These are phyloP conservation scores for Triticum turgidum DNA, from an alignment of 176 grass and related monocot genomes.

Conservation along the genomic window DNA sequence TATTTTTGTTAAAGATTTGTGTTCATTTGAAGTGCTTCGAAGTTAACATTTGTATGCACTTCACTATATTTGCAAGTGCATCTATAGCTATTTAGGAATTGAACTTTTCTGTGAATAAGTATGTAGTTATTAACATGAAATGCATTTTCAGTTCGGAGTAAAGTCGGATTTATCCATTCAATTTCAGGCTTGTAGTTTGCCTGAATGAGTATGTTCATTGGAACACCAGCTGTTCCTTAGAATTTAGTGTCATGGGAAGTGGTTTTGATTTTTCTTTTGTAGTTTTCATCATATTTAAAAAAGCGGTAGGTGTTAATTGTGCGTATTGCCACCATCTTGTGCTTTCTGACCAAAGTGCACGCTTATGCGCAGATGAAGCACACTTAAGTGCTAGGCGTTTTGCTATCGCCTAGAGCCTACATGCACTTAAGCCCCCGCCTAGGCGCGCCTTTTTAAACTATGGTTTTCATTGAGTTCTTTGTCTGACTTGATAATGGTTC, in stretches of 20 bases:
- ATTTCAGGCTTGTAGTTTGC: background rate
- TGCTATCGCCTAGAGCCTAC: too few relatives aligned
- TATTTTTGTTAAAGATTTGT: background rate
- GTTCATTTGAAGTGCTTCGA: background rate
- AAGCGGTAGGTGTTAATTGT: too few relatives aligned
- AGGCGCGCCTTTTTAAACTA: too few relatives aligned
- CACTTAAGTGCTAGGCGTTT: too few relatives aligned
- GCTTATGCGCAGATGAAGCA: too few relatives aligned
- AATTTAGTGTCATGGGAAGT: background rate
- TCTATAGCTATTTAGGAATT: background rate
- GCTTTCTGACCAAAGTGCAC: too few relatives aligned
- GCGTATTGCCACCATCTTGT: too few relatives aligned
- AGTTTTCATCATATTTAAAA: too few relatives aligned
- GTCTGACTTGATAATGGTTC: background rate
- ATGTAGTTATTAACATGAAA: background rate
- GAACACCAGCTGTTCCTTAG: background rate
- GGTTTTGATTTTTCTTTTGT: background rate
- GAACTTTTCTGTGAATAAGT: background rate
- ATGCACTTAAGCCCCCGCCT: too few relatives aligned
- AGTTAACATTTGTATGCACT: conserved; percentile 4
- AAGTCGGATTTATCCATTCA: background rate
- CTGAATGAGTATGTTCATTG: background rate
- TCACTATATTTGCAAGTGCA: background rate
- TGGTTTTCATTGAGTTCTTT: background rate
- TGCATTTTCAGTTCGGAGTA: background rate